A percentile compares a stretch with the other conserved stretches of the same genome.
Conservation (phyloP, 2,329 filamentous ascomycete species). For the Cryoendolithus antarcticus region DNA sequence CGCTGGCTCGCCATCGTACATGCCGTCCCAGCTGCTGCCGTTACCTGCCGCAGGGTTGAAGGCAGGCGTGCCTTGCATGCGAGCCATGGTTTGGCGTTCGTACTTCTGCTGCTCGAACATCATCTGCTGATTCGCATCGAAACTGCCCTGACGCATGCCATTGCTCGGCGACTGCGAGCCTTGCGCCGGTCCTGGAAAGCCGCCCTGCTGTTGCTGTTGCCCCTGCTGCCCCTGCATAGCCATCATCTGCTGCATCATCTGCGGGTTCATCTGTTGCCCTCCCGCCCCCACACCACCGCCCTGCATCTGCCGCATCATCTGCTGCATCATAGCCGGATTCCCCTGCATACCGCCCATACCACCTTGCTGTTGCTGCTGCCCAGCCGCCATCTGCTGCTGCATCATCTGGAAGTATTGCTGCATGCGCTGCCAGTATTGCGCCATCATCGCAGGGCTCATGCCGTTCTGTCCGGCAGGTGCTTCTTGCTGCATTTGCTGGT, state of each 20-base stretch:
- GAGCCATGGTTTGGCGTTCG: conserved; percentile 53
- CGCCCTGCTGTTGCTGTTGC: conserved; percentile 44
- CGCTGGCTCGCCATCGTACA: conserved; percentile 93
- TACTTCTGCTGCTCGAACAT: conserved; percentile 70
- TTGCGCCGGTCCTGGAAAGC: conserved; percentile 12
- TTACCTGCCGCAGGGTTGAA: conserved; percentile 17
- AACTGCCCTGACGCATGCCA: conserved; percentile 24
- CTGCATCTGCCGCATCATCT: conserved; percentile 27
- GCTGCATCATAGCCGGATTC: conserved; percentile 26
- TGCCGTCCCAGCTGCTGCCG: conserved; percentile 75
- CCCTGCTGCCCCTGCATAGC: conserved; percentile 25
- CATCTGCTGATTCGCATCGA: conserved; percentile 60
- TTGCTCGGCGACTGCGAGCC: neutral
- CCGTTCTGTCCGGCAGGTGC: conserved; percentile 33
- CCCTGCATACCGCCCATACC: conserved; percentile 43
- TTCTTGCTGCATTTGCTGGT: conserved; percentile 12
- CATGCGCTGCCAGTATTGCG: conserved; percentile 97
- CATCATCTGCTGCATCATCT: conserved; percentile 48
- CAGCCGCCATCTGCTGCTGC: conserved; percentile 29
- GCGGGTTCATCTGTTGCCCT: conserved; percentile 19
- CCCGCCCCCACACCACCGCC: conserved; percentile 4
- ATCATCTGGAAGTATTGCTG: conserved; percentile 72
- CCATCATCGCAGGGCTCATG: conserved; percentile 96
- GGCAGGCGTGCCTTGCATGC: conserved; percentile 30
- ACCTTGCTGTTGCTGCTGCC: conserved; percentile 23